These are phyloP conservation scores for Leccinum aurantiacum DNA, from an alignment of 768 basidiomycete genomes.

Conservation along the genomic window DNA sequence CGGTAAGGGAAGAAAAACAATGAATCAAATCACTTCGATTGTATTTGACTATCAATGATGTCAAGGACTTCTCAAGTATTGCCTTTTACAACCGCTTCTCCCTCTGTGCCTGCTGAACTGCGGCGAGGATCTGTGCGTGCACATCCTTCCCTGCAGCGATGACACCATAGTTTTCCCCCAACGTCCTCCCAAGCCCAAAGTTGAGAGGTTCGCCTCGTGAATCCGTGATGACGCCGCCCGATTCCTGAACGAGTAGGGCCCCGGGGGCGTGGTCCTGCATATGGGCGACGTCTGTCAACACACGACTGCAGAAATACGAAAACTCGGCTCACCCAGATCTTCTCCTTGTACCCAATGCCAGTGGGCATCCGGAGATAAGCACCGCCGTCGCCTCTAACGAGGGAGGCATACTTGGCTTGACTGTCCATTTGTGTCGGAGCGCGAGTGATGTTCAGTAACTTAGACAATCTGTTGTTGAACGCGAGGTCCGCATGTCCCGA, in stretches of 20 bases:
- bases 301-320: no score
- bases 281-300: background rate
- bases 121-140: constrained; percentile 68
- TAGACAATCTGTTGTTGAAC: constrained; percentile 73
- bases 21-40: background rate
- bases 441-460: constrained; percentile 62
- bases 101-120: constrained; percentile 60
- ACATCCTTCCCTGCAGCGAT: constrained; percentile 76
- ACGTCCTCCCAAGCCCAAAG: constrained; percentile 83
- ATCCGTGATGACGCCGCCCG: constrained; percentile 85
- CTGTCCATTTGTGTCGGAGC: constrained; percentile 86
- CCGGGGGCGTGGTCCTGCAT: constrained; percentile 91
- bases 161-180: constrained; percentile 86
- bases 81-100: constrained; percentile 18
- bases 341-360: constrained; percentile 78
- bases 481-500: constrained; percentile 88
- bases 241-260: constrained; percentile 78
- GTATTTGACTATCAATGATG: background rate
- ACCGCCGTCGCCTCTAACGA: constrained; percentile 84
- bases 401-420: constrained; percentile 91
- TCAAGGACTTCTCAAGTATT: no score
- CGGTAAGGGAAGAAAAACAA: background rate
- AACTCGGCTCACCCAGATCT: constrained; percentile 83
- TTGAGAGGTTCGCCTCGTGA: constrained; percentile 75
- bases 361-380: constrained; percentile 81